Base-by-base conservation (phyloP, 257 asterid species). In the Capsicum chinense region DNA sequence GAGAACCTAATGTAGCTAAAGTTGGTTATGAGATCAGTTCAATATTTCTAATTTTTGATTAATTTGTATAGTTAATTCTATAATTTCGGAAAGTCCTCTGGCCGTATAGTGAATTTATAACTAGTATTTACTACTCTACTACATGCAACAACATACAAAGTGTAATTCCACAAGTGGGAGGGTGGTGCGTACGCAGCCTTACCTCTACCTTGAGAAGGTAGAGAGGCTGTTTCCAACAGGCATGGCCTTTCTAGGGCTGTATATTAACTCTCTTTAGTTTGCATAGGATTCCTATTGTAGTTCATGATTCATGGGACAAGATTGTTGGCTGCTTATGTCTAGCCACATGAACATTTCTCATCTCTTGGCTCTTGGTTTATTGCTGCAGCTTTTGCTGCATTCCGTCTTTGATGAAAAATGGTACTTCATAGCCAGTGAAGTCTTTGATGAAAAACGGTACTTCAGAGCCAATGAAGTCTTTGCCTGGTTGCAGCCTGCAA, bases 321-420 rank as follows among this genome's bases (percentile, higher is more conserved):
- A 8, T 21, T 76, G 63, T 39, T 52, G 60, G 2, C 47, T 76
- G 4, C 42, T 59, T 48, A 59, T 48, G n/a, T 19, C 19, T 48
- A 19, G 80, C 42, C 80, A 48, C 80, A 9, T 52, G 47, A 52
- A 73, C 80, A 21, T 76, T 52, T 76, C 60, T 7, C 63, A 12
- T 26, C 62, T 76, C 39, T 76, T 21, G 11, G 56, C 8, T 47
- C 59, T 44, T 12, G 39, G 80, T 50, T 74, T 74, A 67, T 35
- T 67, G 19, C 19, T 13, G 58, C 39, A 19, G 58, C 35, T 50
- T 47, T 48, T 10, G 60, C 62, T 74, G 81, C 47, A 26, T 76
- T 52, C 42, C 13, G 26, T 52, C 21, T 76, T 52, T 21, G 26
- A 39, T 37, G 21, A 7, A 15, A 37, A 37, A 17, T 26, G 0